These are phyloP conservation scores for Eugenia klotzschiana DNA, from an alignment of 441 rosid genomes.

Conservation along the genomic window DNA sequence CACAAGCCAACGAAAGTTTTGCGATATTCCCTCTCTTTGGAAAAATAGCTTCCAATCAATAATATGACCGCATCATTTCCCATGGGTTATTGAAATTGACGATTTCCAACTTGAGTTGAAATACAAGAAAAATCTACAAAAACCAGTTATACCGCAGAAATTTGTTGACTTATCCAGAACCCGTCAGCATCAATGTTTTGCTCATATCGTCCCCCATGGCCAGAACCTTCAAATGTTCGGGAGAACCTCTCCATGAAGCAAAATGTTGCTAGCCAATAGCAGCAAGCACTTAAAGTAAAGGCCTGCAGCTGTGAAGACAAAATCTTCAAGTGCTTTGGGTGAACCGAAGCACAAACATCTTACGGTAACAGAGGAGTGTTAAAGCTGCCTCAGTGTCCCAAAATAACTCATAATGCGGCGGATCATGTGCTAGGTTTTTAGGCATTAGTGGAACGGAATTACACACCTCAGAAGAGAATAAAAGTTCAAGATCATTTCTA, in stretches of 20 bases:
- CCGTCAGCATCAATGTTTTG: slow-evolving; percentile 34
- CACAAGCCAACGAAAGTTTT: neutral
- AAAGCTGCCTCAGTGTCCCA: neutral
- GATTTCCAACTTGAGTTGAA: neutral
- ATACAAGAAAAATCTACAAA: neutral
- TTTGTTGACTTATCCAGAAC: slow-evolving; percentile 34
- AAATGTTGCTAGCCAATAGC: neutral
- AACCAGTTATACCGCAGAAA: slow-evolving; percentile 28
- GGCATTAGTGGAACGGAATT: neutral
- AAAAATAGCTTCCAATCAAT: neutral
- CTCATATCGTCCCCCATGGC: slow-evolving; percentile 28
- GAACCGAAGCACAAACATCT: neutral
- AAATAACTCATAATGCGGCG: neutral
- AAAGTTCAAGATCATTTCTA: neutral
- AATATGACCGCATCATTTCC: neutral
- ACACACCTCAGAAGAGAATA: neutral
- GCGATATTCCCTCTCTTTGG: neutral
- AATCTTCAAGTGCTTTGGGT: neutral
- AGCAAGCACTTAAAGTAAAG: neutral
- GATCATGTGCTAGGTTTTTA: neutral
- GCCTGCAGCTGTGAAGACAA: neutral
- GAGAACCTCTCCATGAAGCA: slow-evolving; percentile 26
- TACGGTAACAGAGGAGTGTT: neutral
- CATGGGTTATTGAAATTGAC: neutral
- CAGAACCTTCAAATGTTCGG: slow-evolving; percentile 24